Percentiles rank a stretch among this genome's conserved stretches.
These are phyloP conservation scores for Fusarium mexicanum DNA, from an alignment of 2,329 filamentous ascomycete genomes.

Conservation along the genomic window DNA sequence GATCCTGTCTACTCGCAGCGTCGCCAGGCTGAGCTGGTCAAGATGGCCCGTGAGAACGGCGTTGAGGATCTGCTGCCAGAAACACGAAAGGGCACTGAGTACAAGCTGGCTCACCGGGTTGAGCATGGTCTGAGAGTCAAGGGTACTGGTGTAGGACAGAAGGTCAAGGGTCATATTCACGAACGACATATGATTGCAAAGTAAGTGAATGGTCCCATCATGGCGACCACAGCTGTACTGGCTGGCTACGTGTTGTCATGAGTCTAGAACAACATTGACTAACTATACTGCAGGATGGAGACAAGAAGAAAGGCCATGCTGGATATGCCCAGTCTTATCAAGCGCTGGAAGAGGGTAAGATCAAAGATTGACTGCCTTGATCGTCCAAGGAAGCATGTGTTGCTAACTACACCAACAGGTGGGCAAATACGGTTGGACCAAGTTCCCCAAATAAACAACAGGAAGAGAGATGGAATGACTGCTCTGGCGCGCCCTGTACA, in stretches of 20 bases:
- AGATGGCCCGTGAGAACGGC: constrained; percentile 80
- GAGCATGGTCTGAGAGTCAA: constrained; percentile 86
- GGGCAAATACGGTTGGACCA: constrained; percentile 65
- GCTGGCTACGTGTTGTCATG: background rate
- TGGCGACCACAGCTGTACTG: background rate
- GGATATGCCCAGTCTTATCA: constrained; percentile 91
- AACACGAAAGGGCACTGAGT: constrained; percentile 78
- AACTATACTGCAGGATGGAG: constrained; percentile 70
- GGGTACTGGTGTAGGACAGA: constrained; percentile 91
- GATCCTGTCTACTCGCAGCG: constrained; percentile 84
- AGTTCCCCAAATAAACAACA: constrained; percentile 63
- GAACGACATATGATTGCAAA: constrained; percentile 85
- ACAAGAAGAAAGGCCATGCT: constrained; percentile 91
- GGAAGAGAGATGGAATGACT: constrained; percentile 29
- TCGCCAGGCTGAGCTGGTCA: constrained; percentile 89
- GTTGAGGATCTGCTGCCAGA: constrained; percentile 84
- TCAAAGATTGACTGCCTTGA: background rate
- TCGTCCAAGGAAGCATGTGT: background rate
- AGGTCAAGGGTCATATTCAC: constrained; percentile 94
- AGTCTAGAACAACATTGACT: constrained; percentile 16
- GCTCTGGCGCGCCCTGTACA: constrained; percentile 43
- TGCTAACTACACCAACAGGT: constrained; percentile 56
- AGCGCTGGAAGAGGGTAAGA: constrained; percentile 88
- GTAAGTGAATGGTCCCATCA: constrained; percentile 55
- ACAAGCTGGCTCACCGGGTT: constrained; percentile 74